Evolutionary conservation across 2,329 filamentous ascomycete genomes (phyloP).

Genomic region (Alternaria rosae): DNA sequence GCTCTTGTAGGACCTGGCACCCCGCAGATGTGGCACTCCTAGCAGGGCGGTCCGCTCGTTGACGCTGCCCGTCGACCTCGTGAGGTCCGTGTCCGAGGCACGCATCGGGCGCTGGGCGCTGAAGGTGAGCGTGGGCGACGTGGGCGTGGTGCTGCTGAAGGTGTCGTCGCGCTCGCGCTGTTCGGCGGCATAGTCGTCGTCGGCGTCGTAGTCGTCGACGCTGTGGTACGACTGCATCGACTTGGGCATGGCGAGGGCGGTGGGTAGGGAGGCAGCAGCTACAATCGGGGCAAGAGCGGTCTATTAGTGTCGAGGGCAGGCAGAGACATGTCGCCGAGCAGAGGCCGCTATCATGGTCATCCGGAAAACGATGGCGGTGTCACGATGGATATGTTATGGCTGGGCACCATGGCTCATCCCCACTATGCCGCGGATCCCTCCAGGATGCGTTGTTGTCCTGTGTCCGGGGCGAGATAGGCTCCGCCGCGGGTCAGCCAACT

Average conservation of each 20-base stretch:
- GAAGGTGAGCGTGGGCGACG: constrained; percentile 43
- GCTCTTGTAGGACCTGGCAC: constrained; percentile 52
- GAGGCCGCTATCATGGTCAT: constrained; percentile 34
- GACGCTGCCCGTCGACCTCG: constrained; percentile 39
- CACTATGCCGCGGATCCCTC: constrained; percentile 13
- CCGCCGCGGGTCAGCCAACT: not conserved
- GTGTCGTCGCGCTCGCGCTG: constrained; percentile 41
- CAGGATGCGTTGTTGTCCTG: not conserved
- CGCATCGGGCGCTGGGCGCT: constrained; percentile 39
- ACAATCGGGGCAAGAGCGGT: constrained; percentile 8
- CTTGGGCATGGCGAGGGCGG: constrained; percentile 41
- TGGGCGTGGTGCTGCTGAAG: constrained; percentile 43
- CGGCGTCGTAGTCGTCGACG: constrained; percentile 44
- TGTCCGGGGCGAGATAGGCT: constrained; percentile 3
- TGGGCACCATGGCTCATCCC: constrained; percentile 15
- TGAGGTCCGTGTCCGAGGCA: constrained; percentile 47
- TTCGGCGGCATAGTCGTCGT: constrained; percentile 44
- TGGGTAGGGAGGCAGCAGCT: constrained; percentile 6
- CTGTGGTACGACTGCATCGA: constrained; percentile 47
- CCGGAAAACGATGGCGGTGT: constrained; percentile 32
- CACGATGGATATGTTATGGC: constrained; percentile 25
- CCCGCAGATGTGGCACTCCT: constrained; percentile 40
- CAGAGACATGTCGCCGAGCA: constrained; percentile 16
- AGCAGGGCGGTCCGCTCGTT: constrained; percentile 60
- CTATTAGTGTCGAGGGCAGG: constrained; percentile 20